A percentile compares a stretch with the other conserved stretches of the same genome.
Conservation (phyloP, 768 basidiomycete species). For the Hypholoma sublateritium region DNA sequence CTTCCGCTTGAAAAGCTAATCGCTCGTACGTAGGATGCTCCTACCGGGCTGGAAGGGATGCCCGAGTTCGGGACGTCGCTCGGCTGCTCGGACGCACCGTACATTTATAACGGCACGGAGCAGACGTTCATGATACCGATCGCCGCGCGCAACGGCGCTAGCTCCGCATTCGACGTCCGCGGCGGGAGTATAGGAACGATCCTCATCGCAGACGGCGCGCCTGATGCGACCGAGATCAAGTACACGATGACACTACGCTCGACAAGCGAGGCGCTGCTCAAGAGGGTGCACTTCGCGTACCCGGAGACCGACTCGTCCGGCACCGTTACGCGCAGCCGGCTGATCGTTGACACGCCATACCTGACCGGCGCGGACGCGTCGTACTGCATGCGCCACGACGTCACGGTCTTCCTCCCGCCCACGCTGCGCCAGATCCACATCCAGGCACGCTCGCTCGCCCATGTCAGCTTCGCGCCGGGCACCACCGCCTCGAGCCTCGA, state of each 20-base stretch:
- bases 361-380: conserved; percentile 16
- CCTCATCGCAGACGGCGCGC: conserved; percentile 41
- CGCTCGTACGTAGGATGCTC: conserved; percentile 34
- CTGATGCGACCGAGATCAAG: conserved; percentile 40
- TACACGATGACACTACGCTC: conserved; percentile 51
- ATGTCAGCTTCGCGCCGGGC: conserved; percentile 48
- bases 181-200: conserved; percentile 54
- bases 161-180: conserved; percentile 47
- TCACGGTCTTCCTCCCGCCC: conserved; percentile 50
- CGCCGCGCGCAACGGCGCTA: conserved; percentile 25
- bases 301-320: conserved; percentile 32
- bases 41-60: conserved; percentile 56
- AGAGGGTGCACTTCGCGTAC: conserved; percentile 35
- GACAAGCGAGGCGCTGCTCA: conserved; percentile 38
- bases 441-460: conserved; percentile 40
- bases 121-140: conserved; percentile 39
- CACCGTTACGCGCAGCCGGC: conserved; percentile 31
- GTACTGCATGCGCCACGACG: conserved; percentile 56
- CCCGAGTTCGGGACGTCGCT: conserved; percentile 54
- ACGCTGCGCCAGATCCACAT: conserved; percentile 49
- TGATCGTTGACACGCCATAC: conserved; percentile 38
- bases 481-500: conserved; percentile 39
- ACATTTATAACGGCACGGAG: conserved; percentile 42
- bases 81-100: conserved; percentile 44
- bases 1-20: background rate